Conservation (phyloP, 2,329 filamentous ascomycete species). For the Dothideomycetes sp. region DNA sequence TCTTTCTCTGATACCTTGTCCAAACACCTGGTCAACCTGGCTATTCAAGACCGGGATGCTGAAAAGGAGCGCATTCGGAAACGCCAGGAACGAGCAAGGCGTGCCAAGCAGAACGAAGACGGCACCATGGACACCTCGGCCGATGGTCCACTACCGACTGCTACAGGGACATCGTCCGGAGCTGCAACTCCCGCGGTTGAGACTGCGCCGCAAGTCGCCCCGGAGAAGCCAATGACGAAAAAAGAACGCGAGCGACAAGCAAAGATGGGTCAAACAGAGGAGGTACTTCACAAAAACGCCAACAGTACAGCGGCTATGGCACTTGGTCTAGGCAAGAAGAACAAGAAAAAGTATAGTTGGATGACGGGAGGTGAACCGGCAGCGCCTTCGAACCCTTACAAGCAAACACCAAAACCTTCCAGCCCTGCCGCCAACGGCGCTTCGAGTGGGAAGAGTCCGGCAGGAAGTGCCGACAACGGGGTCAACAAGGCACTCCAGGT, state of each 20-base stretch:
- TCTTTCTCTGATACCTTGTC: conserved; percentile 33
- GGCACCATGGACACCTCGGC: background rate
- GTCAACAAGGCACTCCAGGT: conserved; percentile 6
- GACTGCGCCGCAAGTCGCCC: conserved; percentile 29
- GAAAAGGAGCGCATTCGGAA: conserved; percentile 53
- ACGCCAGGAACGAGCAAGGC: conserved; percentile 29
- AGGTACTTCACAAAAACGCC: conserved; percentile 67
- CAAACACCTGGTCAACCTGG: conserved; percentile 48
- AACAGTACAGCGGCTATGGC: conserved; percentile 75
- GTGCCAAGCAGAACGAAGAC: conserved; percentile 6
- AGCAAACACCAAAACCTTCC: conserved; percentile 15
- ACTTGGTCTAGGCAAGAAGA: conserved; percentile 54
- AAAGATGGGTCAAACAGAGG: conserved; percentile 62
- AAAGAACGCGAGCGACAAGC: conserved; percentile 73
- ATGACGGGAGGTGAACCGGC: conserved; percentile 52
- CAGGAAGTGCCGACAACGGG: conserved; percentile 1
- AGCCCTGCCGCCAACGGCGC: conserved; percentile 2
- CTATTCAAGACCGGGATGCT: conserved; percentile 54
- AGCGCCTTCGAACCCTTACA: conserved; percentile 37
- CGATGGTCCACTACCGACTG: conserved; percentile 14
- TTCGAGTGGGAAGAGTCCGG: conserved; percentile 1
- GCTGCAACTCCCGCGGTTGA: conserved; percentile 20
- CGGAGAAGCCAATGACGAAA: conserved; percentile 65
- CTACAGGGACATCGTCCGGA: conserved; percentile 18
- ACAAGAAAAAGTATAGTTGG: conserved; percentile 62